Base-by-base conservation (phyloP, 768 basidiomycete species). In the Naganishia antarctica region DNA sequence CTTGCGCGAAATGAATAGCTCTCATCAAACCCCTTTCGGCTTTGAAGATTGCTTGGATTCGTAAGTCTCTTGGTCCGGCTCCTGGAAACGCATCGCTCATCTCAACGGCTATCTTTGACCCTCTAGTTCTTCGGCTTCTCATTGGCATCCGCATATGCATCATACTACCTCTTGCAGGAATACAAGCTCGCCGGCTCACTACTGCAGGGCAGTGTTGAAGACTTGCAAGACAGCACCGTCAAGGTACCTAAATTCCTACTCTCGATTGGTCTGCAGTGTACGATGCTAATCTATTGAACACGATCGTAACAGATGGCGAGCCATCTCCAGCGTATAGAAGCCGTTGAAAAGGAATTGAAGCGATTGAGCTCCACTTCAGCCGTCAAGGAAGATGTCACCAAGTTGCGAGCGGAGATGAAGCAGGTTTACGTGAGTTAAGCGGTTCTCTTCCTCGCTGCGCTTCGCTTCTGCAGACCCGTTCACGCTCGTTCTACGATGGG, bases 341-440 rank as follows among this genome's bases (percentile, higher is more conserved):
- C 86, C 3, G 89, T 93, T 1, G 91, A 96, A 79, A 90, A 90
- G 76, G 90, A 92, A 70, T 75, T 93, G 70, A 90, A 88, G 75
- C 85, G 86, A 0, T 73, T 96, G 26, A 80, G 82, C 7, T 83
- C 85, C 53, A 78, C 80, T 21, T 82, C 87, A 1, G 83, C 88
- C 8, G 82, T 82, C 31, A 92, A 90, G 77, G 91, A 91, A 44
- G 92, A 96, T 68, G 79, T 90, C 34, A 82, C 85, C 25, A 82
- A 84, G 64, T 79, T 90, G 8, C 81, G 91, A 65, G 83, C 84
- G 12, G 92, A 96, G 76, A 82, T 86, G 67, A 93, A 92, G 84
- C 91, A 90, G 75, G 75, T 91, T 18, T 89, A 90, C 64, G 77
- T 78, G 69, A 69, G 76, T 71, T 12, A 13, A 21, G 16, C 21